Base-by-base conservation (phyloP, 495 filamentous ascomycete species). In the Penicillium pancosmium region DNA sequence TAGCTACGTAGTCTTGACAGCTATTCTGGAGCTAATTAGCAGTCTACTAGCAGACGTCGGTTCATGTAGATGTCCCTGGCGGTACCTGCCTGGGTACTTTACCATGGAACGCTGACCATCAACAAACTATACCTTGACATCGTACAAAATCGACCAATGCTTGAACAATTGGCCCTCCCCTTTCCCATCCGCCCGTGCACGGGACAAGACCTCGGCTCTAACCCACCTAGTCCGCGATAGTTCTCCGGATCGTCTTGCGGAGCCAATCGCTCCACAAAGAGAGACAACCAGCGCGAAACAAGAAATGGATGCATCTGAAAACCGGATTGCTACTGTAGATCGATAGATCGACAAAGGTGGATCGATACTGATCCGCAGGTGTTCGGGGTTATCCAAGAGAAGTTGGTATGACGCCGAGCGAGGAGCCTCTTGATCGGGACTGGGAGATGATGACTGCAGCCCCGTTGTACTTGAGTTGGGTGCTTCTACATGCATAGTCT, bases 291-390 rank as follows among this genome's bases (percentile, higher is more conserved):
- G 50, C 16, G 21, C 19, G 34, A 38, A 57, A 56, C 27, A 13
- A 50, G 34, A 60, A 60, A 65, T 54, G 58, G 47, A 52, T 11
- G 12, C 38, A 65, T 50, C 35, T 48, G 19, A 53, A 65, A 67
- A 65, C 61, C 54, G 62, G 64, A 63, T 66, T 63, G 46, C 41
- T 43, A 21, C n/a, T 21, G 21, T 21, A 23, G 58, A 61, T 64
- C 56, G 54, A 50, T 48, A 15, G 59, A 59, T 66, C 58, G 52
- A 55, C 57, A 53, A 15, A 33, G 15, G 41, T 43, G 41, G 55
- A 50, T 56, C 25, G 35, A 18, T 43, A 48, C 16, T n/a, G 52
- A 50, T 58, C 35, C 35, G 46, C 49, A 34, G 55, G 13, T 27
- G 13, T 25, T 12, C 21, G 4, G 18, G 33, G 34, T 31, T 27